Evolutionary conservation across 805 yeast genomes (phyloP), one percentile per base, ranked within the genome.

Genomic region (Candida easanensis): DNA sequence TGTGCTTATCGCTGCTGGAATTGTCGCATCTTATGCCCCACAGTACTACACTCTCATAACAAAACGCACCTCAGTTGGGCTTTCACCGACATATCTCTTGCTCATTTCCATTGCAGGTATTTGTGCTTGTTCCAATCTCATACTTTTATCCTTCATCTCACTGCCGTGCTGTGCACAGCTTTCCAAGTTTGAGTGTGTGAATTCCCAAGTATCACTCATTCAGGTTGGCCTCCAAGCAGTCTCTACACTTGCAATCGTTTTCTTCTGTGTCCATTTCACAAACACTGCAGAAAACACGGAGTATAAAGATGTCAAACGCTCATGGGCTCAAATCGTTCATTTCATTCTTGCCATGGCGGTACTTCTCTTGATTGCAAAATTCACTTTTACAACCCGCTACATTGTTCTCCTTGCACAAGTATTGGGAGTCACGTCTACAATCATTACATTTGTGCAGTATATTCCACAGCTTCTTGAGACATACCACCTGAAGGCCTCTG

Each of bases 391-490:
- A n/a, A 19, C 39, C 0, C 17, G 21, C 3, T 35, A 30, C 22
- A 42, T 53, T 11, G n/a, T 73, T 60, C 31, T 63, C 1, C 69
- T 76, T 48, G 86, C 95, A 4, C 73, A 75, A 49, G 33, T 72
- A 18, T 69, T 84, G 47, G 96, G 96, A 0, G 42, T 86, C 13
- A 52, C 80, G 34, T 80, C 91, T 0, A 76, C 93, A 0, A 39
- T 72, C 1, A 64, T 85, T 37, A 82, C 95, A 0, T 68, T 79
- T 16, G 62, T 82, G 25, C 95, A 88, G 63, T 88, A 86, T 54
- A 65, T 87, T 39, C 96, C 96, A 1, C 96, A 88, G 62, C 71
- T 88, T 9, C 62, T 68, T 49, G 85, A 90, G 31, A 88, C 96
- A 0, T 83, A 70, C 54, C 56, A 48, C 1, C 69, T 88, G 46